Conservation (phyloP, 2,329 filamentous ascomycete genomes). For the Fusarium verticillioides region DNA sequence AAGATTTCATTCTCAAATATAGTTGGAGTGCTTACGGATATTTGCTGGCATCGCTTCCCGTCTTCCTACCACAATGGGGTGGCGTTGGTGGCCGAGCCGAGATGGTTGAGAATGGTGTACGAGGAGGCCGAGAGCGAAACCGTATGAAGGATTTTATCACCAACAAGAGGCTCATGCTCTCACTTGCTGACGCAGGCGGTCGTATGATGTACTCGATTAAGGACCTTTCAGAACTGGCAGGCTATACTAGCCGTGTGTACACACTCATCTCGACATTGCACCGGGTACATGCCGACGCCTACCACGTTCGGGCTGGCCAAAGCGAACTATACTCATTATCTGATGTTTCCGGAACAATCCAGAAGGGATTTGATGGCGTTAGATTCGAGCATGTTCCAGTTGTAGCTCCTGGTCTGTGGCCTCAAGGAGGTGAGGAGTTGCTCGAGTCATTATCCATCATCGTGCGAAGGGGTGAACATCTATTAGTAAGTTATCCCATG, state of each 20-base stretch:
- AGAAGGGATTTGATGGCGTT: conserved; percentile 95
- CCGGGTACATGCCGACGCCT: conserved; percentile 90
- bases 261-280: conserved; percentile 95
- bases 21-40: conserved; percentile 99
- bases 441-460: conserved; percentile 90
- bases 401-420: conserved; percentile 88
- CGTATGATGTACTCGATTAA: conserved; percentile 99
- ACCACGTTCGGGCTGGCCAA: conserved; percentile 73
- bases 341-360: conserved; percentile 92
- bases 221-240: conserved; percentile 93
- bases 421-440: conserved; percentile 90
- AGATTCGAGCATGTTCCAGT: conserved; percentile 93
- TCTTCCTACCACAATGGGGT: conserved; percentile 95
- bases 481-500: conserved; percentile 66
- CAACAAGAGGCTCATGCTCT: conserved; percentile 98
- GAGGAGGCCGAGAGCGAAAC: conserved; percentile 75
- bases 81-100: conserved; percentile 81
- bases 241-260: conserved; percentile 96
- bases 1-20: conserved; percentile 98
- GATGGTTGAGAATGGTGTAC: conserved; percentile 62
- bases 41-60: conserved; percentile 88
- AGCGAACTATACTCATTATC: conserved; percentile 88
- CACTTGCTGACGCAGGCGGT: conserved; percentile 92
- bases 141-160: conserved; percentile 99
- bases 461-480: conserved; percentile 88